Conservation (phyloP, 2,329 filamentous ascomycete species). For the Phialophora macrospora region DNA sequence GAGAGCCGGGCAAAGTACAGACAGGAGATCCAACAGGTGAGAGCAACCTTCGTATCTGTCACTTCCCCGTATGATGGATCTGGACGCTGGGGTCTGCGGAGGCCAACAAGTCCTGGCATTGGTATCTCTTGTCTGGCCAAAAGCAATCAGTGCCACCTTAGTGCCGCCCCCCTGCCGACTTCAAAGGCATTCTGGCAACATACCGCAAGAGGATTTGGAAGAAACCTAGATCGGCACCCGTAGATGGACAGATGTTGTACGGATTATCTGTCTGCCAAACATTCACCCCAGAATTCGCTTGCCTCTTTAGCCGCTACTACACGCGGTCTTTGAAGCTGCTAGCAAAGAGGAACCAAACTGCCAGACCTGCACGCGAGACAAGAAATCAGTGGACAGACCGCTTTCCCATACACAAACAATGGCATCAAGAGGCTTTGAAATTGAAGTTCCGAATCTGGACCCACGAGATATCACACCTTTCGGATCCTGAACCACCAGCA, state of each 20-base stretch:
- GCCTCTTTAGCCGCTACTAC: not conserved
- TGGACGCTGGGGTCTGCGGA: too few relatives aligned
- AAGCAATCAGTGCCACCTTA: not conserved
- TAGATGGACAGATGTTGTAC: not conserved
- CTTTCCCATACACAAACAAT: not conserved
- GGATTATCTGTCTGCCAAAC: not conserved
- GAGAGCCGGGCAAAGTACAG: constrained; percentile 83
- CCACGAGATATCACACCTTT: not conserved
- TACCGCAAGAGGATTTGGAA: not conserved
- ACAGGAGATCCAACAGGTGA: constrained; percentile 96
- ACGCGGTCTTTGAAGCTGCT: not conserved
- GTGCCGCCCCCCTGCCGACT: not conserved
- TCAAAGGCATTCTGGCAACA: not conserved
- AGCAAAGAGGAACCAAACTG: not conserved
- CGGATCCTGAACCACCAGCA: not conserved
- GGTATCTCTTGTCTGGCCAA: too few relatives aligned
- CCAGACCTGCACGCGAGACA: not conserved
- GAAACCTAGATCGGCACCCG: not conserved
- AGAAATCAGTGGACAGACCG: not conserved
- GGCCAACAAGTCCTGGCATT: too few relatives aligned
- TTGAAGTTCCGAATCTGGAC: not conserved
- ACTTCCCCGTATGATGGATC: not conserved
- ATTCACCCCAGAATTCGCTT: not conserved
- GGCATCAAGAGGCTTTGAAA: not conserved
- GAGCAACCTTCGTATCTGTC: constrained; percentile 43